A percentile compares a stretch with the other conserved stretches of the same genome.
phyloP scores from a whole-genome alignment of 257 asterid genomes.

The Scutellaria minor region DNA sequence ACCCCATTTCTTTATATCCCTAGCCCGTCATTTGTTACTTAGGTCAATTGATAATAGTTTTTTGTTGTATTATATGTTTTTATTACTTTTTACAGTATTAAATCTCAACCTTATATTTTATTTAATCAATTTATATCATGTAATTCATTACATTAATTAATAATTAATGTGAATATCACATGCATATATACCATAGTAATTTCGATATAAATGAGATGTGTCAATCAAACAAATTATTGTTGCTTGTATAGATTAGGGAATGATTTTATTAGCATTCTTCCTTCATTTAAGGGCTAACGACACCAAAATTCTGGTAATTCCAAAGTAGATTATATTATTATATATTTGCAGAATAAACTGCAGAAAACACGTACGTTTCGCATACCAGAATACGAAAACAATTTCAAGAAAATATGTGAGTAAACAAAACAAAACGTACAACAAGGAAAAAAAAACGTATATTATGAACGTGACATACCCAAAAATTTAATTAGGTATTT shows the following conservation, averaged over 20 bases:
- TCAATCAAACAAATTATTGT: constrained; percentile 6
- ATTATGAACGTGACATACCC: too few relatives aligned
- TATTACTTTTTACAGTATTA: background rate
- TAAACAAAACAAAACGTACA: background rate
- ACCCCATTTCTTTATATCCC: too few relatives aligned
- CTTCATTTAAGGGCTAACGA: constrained; percentile 31
- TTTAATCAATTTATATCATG: background rate
- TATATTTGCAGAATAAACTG: constrained; percentile 23
- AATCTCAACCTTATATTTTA: background rate
- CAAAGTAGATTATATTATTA: background rate
- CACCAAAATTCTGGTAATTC: constrained; percentile 17
- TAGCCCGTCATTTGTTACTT: too few relatives aligned
- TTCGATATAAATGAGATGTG: background rate
- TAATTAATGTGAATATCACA: background rate
- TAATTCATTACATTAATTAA: background rate
- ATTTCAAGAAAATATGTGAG: background rate
- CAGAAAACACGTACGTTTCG: constrained; percentile 37
- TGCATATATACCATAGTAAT: background rate
- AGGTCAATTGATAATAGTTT: too few relatives aligned
- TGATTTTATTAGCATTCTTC: constrained; percentile 30
- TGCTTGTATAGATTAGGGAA: constrained; percentile 12
- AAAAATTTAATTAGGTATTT: too few relatives aligned
- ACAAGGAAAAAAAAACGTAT: background rate
- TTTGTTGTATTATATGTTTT: too few relatives aligned
- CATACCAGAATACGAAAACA: background rate